Evolutionary conservation across 371 early-diverging fungal genomes (phyloP).

Genomic region (Actinomortierella wolfii): DNA sequence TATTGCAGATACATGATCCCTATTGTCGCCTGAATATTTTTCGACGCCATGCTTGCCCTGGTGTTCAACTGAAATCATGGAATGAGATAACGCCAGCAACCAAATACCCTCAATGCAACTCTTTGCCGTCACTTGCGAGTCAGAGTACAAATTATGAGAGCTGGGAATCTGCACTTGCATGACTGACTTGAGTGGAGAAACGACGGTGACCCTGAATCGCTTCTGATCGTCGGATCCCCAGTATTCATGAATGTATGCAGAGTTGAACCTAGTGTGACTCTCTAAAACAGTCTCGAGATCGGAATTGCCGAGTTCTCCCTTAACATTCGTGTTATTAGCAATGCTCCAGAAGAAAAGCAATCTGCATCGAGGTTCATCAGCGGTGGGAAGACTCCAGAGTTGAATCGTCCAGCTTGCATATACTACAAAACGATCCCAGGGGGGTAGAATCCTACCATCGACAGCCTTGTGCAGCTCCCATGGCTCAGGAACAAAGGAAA

Average conservation of each 20-base stretch:
- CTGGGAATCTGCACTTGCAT: too few relatives aligned
- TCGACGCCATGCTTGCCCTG: too few relatives aligned
- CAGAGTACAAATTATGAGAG: not conserved
- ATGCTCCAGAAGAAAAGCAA: conserved; percentile 45
- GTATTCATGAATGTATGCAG: conserved; percentile 25
- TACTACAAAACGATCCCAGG: conserved; percentile 27
- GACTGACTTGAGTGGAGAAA: conserved; percentile 23
- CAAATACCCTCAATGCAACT: conserved; percentile 38
- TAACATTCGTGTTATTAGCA: conserved; percentile 11
- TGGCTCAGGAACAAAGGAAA: conserved; percentile 44
- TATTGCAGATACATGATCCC: conserved; percentile 39
- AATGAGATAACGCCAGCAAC: conserved; percentile 26
- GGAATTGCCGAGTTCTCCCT: too few relatives aligned
- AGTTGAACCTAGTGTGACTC: not conserved
- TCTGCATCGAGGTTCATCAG: conserved; percentile 29
- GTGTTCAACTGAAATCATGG: conserved; percentile 13
- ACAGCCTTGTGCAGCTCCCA: conserved; percentile 40
- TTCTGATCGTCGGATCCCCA: conserved; percentile 25
- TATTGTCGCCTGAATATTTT: conserved; percentile 11
- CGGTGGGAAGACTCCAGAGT: conserved; percentile 36
- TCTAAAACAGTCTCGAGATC: too few relatives aligned
- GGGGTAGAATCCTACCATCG: conserved; percentile 23
- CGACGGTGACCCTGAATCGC: conserved; percentile 9
- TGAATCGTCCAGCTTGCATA: conserved; percentile 37
- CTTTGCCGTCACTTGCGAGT: conserved; percentile 22